phyloP scores from a whole-genome alignment of 768 basidiomycete genomes.

The Amanita rubescens region DNA sequence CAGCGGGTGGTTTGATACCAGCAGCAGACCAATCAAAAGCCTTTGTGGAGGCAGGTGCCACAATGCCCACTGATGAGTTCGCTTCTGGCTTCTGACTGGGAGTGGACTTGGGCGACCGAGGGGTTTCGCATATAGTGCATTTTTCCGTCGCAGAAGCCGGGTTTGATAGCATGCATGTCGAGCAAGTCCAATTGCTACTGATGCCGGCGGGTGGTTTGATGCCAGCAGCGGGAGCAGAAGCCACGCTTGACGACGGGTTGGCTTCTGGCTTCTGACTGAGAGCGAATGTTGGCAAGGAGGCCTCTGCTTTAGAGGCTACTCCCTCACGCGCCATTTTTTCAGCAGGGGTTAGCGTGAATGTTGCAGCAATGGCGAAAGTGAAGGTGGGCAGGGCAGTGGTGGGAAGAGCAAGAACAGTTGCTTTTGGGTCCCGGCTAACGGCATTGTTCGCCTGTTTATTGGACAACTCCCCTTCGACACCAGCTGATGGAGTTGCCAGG shows the following conservation, averaged over 20 bases:
- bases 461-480: not conserved
- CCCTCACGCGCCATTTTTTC: constrained; percentile 15
- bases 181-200: constrained; percentile 48
- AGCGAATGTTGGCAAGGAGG: constrained; percentile 40
- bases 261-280: constrained; percentile 15
- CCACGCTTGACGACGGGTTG: constrained; percentile 14
- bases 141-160: constrained; percentile 35
- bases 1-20: constrained; percentile 36
- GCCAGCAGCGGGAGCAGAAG: constrained; percentile 59
- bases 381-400: constrained; percentile 29
- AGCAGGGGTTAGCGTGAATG: constrained; percentile 3
- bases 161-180: constrained; percentile 44
- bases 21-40: constrained; percentile 59
- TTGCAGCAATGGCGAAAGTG: constrained; percentile 22
- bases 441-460: not conserved
- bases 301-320: constrained; percentile 24
- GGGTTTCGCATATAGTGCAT: constrained; percentile 44
- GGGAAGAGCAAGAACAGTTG: constrained; percentile 22
- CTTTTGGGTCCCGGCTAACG: constrained; percentile 18
- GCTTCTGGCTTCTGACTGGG: constrained; percentile 15
- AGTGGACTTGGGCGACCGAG: constrained; percentile 34
- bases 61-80: not conserved
- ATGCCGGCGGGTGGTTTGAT: constrained; percentile 29
- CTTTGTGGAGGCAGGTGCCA: constrained; percentile 14
- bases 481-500: constrained; percentile 1